Evolutionary conservation across 2,329 filamentous ascomycete genomes (phyloP), one percentile per base, ranked within the genome.

Genomic region (Pseudocercospora macadamiae): DNA sequence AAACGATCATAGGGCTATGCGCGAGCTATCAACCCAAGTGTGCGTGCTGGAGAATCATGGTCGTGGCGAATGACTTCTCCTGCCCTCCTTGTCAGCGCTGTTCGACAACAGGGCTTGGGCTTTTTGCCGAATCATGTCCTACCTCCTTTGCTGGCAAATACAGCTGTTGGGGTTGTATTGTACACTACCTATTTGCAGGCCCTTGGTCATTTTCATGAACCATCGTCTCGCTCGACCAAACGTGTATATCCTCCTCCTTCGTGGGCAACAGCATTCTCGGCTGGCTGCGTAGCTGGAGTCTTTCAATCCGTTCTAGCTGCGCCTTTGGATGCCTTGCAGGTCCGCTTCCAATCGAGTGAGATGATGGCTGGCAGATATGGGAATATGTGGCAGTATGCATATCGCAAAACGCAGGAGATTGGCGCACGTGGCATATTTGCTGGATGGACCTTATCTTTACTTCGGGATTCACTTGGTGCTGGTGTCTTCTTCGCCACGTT

Each of bases 91-190:
- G 83, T 83, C 0, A 84, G 87, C 47, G 89, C 89, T 0, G 80
- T 92, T 34, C 80, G 78, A 51, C 82, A 85, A n/a, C 80, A 91
- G 59, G 89, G 89, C 51, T 91, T 89, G 89, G 76, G 80, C 18
- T 86, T 92, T 54, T 81, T 93, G 9, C 89, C 88, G 0, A 86
- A 90, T 62, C 88, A 91, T 75, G 85, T 92, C n/a, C 75, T 92
- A 18, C 89, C 89, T 39, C 89, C 89, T 12, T 77, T 92, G 39
- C 76, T 91, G 16, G 89, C 89, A 30, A 93, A 92, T 66, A 83
- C 90, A 1, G 85, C 83, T 34, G 87, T 92, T 51, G 89, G 89
- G 2, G 88, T 88, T 1, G 83, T 92, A 2, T 76, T 92, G 14
- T 93, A 92, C 73, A 90, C 89, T 1, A 85, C 83, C 65, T 93